Evolutionary conservation across 1,139 yeast species (phyloP), one percentile per base, ranked within the genome.

Genomic region (Candida frijolesensis): DNA sequence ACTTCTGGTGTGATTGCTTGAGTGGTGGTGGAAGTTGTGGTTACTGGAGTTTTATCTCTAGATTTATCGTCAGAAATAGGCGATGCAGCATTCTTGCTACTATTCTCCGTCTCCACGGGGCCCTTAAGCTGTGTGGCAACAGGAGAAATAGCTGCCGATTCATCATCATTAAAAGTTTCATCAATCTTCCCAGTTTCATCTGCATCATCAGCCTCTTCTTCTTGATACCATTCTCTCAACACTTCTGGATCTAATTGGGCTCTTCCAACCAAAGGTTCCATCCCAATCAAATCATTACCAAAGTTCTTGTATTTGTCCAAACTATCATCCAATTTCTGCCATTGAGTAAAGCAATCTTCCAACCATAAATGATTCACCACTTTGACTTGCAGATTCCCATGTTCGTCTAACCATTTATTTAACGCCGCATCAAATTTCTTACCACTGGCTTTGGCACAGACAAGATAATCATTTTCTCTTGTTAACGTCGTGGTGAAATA

Each of bases 361-460:
- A 94, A 68, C 99, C 99, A 94, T 16, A 85, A 62, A 65, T 89
- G 96, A 61, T 87, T 91, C 0, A 89, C 86, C 1, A 87, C 65
- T 34, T 70, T 70, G 27, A 85, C 78, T 8, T 71, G 70, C 1
- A 78, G 70, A 4, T 61, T 49, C 0, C 67, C 68, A 40, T 62
- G 48, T 11, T 53, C 56, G 47, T 61, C 63, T 7, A 64, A 61
- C 71, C 84, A 79, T 84, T 91, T 88, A 42, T 70, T 70, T 33
- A 71, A 65, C 0, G 96, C 96, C 9, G 94, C 89, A 10, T 78
- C 79, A 60, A 80, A 89, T 67, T 94, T 94, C 51, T 78, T 80
- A 1, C 99, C 98, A 15, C 65, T 66, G 0, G 88, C 79, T 40
- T 76, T 76, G 0, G 91, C 87, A 3, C 90, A 83, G 12, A 94